Evolutionary conservation across 208 protist species (phyloP).

Genomic region (Trypanosoma conorhini): DNA sequence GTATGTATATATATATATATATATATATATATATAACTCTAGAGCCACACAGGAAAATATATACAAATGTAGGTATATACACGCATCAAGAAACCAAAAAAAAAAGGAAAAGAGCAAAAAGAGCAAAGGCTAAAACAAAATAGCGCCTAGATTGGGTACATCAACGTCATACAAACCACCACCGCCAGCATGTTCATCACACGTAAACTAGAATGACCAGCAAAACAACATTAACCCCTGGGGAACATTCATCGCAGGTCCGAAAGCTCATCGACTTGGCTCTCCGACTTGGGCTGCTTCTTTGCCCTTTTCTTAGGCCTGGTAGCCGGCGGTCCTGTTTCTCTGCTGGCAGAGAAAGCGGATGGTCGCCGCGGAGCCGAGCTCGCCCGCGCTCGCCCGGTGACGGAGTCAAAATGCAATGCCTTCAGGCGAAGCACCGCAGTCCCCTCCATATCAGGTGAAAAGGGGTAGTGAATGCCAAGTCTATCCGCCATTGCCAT

Average conservation of each 20-base stretch:
- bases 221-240: not conserved
- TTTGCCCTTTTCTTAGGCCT: constrained; percentile 4
- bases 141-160: not conserved
- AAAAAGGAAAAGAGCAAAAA: constrained; percentile 19
- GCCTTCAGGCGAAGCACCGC: constrained; percentile 65
- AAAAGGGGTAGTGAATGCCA: constrained; percentile 82
- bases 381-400: constrained; percentile 28
- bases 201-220: not conserved
- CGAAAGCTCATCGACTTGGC: not conserved
- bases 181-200: not conserved
- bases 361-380: constrained; percentile 7
- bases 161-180: not conserved
- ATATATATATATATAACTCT: not conserved
- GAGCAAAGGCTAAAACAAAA: not conserved
- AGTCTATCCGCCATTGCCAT: constrained; percentile 86
- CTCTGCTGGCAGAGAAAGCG: not conserved
- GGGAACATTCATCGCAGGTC: not conserved
- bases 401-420: constrained; percentile 32
- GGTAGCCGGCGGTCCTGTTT: not conserved
- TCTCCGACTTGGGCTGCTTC: not conserved
- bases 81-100: not conserved
- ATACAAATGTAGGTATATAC: not conserved
- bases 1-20: constrained; percentile 11
- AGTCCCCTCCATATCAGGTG: constrained; percentile 54
- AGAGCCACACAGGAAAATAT: not conserved